Conservation (phyloP, 352 stramenopile genomes). For the Phytopythium cucurbitacearum region DNA sequence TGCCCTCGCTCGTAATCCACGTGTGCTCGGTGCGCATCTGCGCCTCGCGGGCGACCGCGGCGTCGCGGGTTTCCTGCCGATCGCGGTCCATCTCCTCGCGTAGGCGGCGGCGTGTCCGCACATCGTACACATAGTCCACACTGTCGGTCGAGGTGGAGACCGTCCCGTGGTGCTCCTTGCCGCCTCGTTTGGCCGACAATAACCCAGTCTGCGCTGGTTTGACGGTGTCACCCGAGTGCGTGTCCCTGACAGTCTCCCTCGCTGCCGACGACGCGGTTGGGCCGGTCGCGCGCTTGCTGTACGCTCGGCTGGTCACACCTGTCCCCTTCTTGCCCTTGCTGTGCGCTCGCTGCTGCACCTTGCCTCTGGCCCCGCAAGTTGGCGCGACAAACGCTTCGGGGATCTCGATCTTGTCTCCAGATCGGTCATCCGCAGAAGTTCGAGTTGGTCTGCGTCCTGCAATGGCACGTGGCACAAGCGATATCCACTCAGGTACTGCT, state of each 20-base stretch:
- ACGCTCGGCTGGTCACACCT: constrained; percentile 7
- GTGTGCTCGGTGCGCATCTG: constrained; percentile 34
- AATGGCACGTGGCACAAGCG: too few relatives aligned
- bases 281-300: constrained; percentile 27
- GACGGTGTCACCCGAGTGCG: constrained; percentile 2
- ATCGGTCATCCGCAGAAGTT: constrained; percentile 16
- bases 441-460: background rate
- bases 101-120: constrained; percentile 41
- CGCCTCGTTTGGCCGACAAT: constrained; percentile 3
- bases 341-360: constrained; percentile 3
- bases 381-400: constrained; percentile 44
- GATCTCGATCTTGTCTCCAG: constrained; percentile 29
- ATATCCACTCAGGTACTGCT: too few relatives aligned
- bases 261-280: constrained; percentile 9
- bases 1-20: constrained; percentile 32
- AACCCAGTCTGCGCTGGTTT: constrained; percentile 1
- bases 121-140: constrained; percentile 75
- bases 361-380: background rate
- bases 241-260: background rate
- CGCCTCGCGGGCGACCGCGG: constrained; percentile 27
- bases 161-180: background rate
- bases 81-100: constrained; percentile 56
- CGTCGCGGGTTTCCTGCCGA: constrained; percentile 23
- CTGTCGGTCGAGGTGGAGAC: constrained; percentile 6
- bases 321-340: constrained; percentile 11